phyloP scores from a whole-genome alignment of 208 protist genomes.

The Trypanosoma scelopori region DNA sequence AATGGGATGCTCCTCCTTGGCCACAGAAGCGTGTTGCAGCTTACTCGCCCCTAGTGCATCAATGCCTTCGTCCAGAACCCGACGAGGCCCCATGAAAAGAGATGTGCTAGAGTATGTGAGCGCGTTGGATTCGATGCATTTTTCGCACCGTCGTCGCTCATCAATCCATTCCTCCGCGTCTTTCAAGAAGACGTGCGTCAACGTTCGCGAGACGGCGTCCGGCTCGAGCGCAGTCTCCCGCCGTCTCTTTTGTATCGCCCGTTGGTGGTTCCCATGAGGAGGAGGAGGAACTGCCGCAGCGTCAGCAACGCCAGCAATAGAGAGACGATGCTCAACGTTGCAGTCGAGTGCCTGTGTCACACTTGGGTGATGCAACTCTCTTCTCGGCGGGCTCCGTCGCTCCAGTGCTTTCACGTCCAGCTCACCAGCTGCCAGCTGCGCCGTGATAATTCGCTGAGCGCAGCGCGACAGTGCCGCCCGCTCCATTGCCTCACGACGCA shows the following conservation, averaged over 20 bases:
- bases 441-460: slow-evolving; percentile 68
- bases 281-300: background rate
- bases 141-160: slow-evolving; percentile 39
- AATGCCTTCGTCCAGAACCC: slow-evolving; percentile 24
- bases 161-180: slow-evolving; percentile 50
- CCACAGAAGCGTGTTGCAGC: background rate
- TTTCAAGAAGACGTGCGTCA: slow-evolving; percentile 53
- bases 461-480: slow-evolving; percentile 41
- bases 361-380: background rate
- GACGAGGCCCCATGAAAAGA: slow-evolving; percentile 80
- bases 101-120: slow-evolving; percentile 64
- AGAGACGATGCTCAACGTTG: background rate
- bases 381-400: slow-evolving; percentile 1
- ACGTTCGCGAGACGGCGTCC: slow-evolving; percentile 39
- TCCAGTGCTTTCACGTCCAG: slow-evolving; percentile 42
- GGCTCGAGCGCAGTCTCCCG: slow-evolving; percentile 31
- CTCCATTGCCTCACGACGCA: slow-evolving; percentile 35
- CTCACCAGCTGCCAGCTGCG: slow-evolving; percentile 59
- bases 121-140: slow-evolving; percentile 49
- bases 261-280: background rate
- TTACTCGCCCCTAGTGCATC: background rate
- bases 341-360: slow-evolving; percentile 4
- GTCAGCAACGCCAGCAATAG: background rate
- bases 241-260: slow-evolving; percentile 4
- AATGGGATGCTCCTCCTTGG: background rate